These are phyloP conservation scores for Apiospora hydei DNA, from an alignment of 2,329 filamentous ascomycete genomes.

Conservation along the genomic window DNA sequence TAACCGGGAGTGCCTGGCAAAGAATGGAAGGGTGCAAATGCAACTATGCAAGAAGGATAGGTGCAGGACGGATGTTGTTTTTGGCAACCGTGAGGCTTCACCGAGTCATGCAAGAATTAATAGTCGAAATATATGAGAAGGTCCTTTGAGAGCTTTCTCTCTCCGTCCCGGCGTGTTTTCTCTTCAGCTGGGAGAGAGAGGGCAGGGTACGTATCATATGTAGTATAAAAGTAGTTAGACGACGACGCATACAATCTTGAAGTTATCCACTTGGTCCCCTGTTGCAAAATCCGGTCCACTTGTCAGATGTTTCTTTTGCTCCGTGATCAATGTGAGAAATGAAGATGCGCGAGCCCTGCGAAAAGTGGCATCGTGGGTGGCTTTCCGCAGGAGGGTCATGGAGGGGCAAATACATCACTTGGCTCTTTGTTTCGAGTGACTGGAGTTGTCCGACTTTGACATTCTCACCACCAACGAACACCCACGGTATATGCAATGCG, in stretches of 20 bases:
- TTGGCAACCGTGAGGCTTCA: background rate
- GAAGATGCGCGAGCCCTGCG: slow-evolving; percentile 5
- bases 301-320: slow-evolving; percentile 22
- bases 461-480: background rate
- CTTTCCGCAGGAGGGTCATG: background rate
- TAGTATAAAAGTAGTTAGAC: slow-evolving; percentile 17
- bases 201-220: background rate
- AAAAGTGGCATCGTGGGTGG: background rate
- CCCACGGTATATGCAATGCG: background rate
- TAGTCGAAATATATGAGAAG: background rate
- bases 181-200: background rate
- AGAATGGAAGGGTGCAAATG: background rate
- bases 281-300: slow-evolving; percentile 17
- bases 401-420: slow-evolving; percentile 8
- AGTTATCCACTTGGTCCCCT: slow-evolving; percentile 17
- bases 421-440: background rate
- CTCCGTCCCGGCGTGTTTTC: background rate
- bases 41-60: slow-evolving; percentile 13
- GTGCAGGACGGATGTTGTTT: slow-evolving; percentile 16
- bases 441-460: slow-evolving; percentile 9
- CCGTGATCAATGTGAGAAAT: background rate
- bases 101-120: slow-evolving; percentile 12
- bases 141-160: slow-evolving; percentile 6
- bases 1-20: background rate
- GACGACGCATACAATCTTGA: slow-evolving; percentile 10